Percentiles rank a stretch among this genome's conserved stretches.
These are phyloP conservation scores for Mollisiaceae sp. DNA, from an alignment of 2,329 filamentous ascomycete species.

Conservation along the genomic window DNA sequence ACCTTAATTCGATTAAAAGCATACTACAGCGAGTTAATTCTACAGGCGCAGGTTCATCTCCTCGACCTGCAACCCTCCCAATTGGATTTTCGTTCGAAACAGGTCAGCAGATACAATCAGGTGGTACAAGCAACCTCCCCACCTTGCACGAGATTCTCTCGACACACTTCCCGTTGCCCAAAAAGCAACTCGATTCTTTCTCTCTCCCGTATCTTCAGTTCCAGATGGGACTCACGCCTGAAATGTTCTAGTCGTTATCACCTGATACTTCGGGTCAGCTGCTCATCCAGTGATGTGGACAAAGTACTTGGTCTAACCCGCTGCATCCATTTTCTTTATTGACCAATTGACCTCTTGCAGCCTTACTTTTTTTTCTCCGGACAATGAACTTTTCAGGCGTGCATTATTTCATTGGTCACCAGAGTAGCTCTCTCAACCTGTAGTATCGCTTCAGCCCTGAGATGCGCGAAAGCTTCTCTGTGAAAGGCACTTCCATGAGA, in stretches of 20 bases:
- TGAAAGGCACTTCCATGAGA: background rate
- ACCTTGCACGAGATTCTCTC: constrained; percentile 3
- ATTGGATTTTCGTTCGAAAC: background rate
- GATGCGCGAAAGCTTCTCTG: background rate
- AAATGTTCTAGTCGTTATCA: background rate
- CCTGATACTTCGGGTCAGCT: constrained; percentile 4
- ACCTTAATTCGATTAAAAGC: constrained; percentile 10
- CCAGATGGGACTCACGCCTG: background rate
- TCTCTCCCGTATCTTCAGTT: background rate
- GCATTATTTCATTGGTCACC: constrained; percentile 1
- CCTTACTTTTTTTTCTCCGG: background rate
- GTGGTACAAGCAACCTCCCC: constrained; percentile 5
- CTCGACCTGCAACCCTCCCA: background rate
- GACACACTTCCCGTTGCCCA: background rate
- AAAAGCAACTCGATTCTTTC: constrained; percentile 8
- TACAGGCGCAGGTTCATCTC: background rate
- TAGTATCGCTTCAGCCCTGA: background rate
- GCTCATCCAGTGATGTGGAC: constrained; percentile 8
- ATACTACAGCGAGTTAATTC: background rate
- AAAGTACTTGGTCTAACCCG: constrained; percentile 1
- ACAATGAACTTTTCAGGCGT: background rate
- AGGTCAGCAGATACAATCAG: constrained; percentile 8
- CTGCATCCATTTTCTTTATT: background rate
- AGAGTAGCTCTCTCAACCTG: constrained; percentile 5
- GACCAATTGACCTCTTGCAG: background rate